A percentile compares a stretch with the other conserved stretches of the same genome.
These are phyloP conservation scores for Paecilomyces dactylethromorphus DNA, from an alignment of 2,329 filamentous ascomycete genomes.

Conservation along the genomic window DNA sequence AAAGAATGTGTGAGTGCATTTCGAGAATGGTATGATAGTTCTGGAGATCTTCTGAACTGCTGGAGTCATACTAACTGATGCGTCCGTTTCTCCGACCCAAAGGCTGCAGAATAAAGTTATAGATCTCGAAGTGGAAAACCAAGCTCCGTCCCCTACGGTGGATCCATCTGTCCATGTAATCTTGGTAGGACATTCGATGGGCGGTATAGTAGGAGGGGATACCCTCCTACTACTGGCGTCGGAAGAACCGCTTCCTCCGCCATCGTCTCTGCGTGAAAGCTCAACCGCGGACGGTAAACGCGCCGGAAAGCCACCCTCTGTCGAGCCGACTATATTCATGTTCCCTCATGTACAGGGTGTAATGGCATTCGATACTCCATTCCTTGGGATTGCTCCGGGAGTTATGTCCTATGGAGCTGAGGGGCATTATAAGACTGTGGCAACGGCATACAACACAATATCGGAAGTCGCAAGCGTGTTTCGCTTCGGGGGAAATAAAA, in stretches of 20 bases:
- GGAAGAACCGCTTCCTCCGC: conserved; percentile 48
- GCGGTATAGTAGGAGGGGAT: conserved; percentile 90
- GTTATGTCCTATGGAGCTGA: conserved; percentile 60
- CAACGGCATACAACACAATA: conserved; percentile 61
- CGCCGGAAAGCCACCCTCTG: conserved; percentile 8
- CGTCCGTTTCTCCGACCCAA: background rate
- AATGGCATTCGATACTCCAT: conserved; percentile 91
- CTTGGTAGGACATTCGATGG: conserved; percentile 83
- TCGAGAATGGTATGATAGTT: conserved; percentile 40
- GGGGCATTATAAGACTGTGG: conserved; percentile 71
- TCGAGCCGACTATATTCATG: conserved; percentile 55
- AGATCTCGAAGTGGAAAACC: conserved; percentile 79
- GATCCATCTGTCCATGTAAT: conserved; percentile 79
- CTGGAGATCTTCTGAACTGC: background rate
- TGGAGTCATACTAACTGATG: background rate
- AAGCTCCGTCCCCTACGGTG: conserved; percentile 74
- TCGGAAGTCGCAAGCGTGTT: conserved; percentile 57
- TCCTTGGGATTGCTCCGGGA: conserved; percentile 47
- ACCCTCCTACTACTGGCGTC: conserved; percentile 69
- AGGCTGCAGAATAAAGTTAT: conserved; percentile 90
- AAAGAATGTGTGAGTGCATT: conserved; percentile 40
- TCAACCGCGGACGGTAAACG: conserved; percentile 7
- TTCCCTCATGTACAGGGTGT: conserved; percentile 90
- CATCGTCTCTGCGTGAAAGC: conserved; percentile 17
- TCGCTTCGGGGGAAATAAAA: conserved; percentile 53